These are phyloP conservation scores for Exsudoporus floridanus DNA, from an alignment of 1,284 basidiomycete species.

Conservation along the genomic window DNA sequence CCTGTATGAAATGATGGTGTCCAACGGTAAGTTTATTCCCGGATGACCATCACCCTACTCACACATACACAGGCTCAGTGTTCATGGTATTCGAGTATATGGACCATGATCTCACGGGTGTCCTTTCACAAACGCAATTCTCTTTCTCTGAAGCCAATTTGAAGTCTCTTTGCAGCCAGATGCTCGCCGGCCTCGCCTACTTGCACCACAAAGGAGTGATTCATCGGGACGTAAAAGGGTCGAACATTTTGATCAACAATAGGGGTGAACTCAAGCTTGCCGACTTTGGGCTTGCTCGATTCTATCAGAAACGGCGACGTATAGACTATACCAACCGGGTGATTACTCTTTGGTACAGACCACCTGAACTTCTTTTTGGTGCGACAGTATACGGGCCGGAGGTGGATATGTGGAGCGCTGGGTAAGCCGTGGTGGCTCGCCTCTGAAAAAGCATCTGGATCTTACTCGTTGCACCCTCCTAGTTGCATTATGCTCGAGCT, in stretches of 20 bases:
- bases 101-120: conserved; percentile 97
- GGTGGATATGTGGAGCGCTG: conserved; percentile 99
- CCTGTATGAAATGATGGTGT: conserved; percentile 98
- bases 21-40: conserved; percentile 67
- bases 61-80: conserved; percentile 68
- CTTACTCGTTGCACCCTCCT: conserved; percentile 7
- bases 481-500: conserved; percentile 99
- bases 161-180: conserved; percentile 93
- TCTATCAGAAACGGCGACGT: conserved; percentile 87
- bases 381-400: conserved; percentile 97
- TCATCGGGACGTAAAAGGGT: conserved; percentile 98
- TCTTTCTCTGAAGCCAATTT: conserved; percentile 83
- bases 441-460: background rate
- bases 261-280: conserved; percentile 92
- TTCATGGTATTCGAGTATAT: conserved; percentile 99
- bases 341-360: conserved; percentile 98
- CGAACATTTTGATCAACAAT: conserved; percentile 95
- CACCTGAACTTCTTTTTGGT: conserved; percentile 93
- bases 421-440: conserved; percentile 48
- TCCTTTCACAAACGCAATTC: conserved; percentile 89
- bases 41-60: conserved; percentile 5
- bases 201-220: conserved; percentile 94
- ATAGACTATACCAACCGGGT: conserved; percentile 99
- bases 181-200: conserved; percentile 91
- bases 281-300: conserved; percentile 97